Evolutionary conservation across 2,329 filamentous ascomycete genomes (phyloP).

Genomic region (Ilyonectria robusta): DNA sequence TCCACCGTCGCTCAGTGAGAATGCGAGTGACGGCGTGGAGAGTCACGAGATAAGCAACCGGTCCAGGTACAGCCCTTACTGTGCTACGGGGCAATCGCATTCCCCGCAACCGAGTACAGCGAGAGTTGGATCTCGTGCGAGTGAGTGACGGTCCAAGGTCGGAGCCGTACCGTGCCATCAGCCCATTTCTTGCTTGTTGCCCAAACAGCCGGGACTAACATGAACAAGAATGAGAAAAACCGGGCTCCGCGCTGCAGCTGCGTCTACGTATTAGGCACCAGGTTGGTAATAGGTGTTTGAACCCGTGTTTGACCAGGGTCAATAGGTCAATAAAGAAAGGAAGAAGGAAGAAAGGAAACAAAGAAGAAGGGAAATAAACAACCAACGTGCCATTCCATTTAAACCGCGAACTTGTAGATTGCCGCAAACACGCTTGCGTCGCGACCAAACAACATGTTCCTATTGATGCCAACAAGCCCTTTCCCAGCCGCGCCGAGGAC

Average conservation of each 20-base stretch:
- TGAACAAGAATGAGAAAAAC: constrained; percentile 8
- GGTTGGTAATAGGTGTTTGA: neutral
- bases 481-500: constrained; percentile 33
- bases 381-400: neutral
- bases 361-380: neutral
- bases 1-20: constrained; percentile 32
- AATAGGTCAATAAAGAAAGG: neutral
- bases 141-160: constrained; percentile 25
- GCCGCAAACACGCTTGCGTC: constrained; percentile 4
- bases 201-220: constrained; percentile 29
- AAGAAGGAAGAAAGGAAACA: neutral
- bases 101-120: constrained; percentile 31
- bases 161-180: constrained; percentile 32
- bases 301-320: neutral
- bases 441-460: constrained; percentile 16
- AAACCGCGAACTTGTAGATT: neutral
- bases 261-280: neutral
- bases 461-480: constrained; percentile 15
- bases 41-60: constrained; percentile 19
- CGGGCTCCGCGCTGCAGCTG: neutral
- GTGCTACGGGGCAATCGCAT: constrained; percentile 25
- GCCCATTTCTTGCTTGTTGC: constrained; percentile 37
- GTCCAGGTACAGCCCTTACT: constrained; percentile 4
- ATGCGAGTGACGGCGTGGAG: constrained; percentile 17
- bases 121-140: constrained; percentile 40